Percentiles rank a stretch among this genome's conserved stretches.
Conservation (phyloP, 768 basidiomycete species). For the Hygrocybe coccinea region DNA sequence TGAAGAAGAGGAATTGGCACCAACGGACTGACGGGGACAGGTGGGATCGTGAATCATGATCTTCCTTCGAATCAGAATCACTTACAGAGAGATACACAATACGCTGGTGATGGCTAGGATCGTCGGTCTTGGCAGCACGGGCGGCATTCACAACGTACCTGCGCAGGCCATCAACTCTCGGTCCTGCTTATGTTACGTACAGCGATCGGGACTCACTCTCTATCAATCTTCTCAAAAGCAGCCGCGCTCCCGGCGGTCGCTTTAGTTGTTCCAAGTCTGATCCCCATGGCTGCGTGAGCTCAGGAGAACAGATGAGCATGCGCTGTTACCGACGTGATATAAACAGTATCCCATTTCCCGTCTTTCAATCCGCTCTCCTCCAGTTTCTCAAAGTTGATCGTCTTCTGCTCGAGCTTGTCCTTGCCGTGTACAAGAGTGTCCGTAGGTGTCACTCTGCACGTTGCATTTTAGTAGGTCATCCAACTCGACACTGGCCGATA, state of each 20-base stretch:
- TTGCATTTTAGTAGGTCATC: too few species aligned
- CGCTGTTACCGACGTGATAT: conserved; percentile 51
- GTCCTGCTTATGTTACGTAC: background rate
- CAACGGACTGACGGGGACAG: conserved; percentile 34
- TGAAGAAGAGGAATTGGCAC: conserved; percentile 45
- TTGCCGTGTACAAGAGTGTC: conserved; percentile 38
- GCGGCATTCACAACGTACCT: conserved; percentile 78
- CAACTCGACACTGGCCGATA: background rate
- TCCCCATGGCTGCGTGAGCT: background rate
- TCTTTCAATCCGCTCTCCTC: conserved; percentile 46
- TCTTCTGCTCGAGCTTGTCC: conserved; percentile 64
- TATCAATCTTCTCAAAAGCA: conserved; percentile 72
- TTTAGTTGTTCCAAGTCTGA: conserved; percentile 61
- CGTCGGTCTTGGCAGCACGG: conserved; percentile 51
- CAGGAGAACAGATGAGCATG: background rate
- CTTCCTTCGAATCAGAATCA: background rate
- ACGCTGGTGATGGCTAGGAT: conserved; percentile 45
- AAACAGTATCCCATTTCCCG: conserved; percentile 70
- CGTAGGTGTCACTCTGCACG: conserved; percentile 36
- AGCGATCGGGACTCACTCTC: conserved; percentile 50
- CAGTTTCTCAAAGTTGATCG: conserved; percentile 65
- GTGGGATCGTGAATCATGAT: background rate
- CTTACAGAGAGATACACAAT: conserved; percentile 68
- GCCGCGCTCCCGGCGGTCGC: conserved; percentile 57
- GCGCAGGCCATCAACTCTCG: background rate